A percentile compares a stretch with the other conserved stretches of the same genome.
These are phyloP conservation scores for Pholiota microspora DNA, from an alignment of 768 basidiomycete species.

Conservation along the genomic window DNA sequence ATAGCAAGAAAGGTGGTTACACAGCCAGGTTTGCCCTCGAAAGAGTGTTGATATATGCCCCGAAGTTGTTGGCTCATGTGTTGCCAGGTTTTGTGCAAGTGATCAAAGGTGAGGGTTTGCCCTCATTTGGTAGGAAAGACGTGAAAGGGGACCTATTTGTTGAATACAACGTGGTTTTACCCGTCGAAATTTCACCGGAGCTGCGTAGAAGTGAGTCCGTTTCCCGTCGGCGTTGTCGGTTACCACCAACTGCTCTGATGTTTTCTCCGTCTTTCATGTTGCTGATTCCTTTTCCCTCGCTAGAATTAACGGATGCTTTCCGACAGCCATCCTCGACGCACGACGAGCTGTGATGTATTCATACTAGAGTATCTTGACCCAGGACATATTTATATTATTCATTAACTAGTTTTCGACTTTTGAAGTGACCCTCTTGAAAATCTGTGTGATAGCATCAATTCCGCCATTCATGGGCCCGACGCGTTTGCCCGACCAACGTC, in stretches of 20 bases:
- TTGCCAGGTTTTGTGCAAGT: conserved; percentile 78
- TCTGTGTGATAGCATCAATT: background rate
- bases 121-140: conserved; percentile 50
- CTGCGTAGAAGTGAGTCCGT: conserved; percentile 70
- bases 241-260: background rate
- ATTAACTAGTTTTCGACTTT: background rate
- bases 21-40: conserved; percentile 68
- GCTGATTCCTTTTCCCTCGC: conserved; percentile 3
- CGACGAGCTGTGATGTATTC: conserved; percentile 40
- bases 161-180: conserved; percentile 92
- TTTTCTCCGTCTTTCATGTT: background rate
- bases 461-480: background rate
- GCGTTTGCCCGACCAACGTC: background rate
- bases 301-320: conserved; percentile 60
- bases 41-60: background rate
- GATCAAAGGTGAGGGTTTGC: conserved; percentile 90
- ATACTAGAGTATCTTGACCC: conserved; percentile 20
- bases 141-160: conserved; percentile 84
- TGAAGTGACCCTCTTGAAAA: background rate
- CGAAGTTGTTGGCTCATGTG: background rate
- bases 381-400: conserved; percentile 20
- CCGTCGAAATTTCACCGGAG: conserved; percentile 63
- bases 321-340: conserved; percentile 34
- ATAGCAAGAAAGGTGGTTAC: conserved; percentile 79
- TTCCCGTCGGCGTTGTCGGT: conserved; percentile 1